phyloP scores from a whole-genome alignment of 345 rosid genomes.

The Acer negundo region DNA sequence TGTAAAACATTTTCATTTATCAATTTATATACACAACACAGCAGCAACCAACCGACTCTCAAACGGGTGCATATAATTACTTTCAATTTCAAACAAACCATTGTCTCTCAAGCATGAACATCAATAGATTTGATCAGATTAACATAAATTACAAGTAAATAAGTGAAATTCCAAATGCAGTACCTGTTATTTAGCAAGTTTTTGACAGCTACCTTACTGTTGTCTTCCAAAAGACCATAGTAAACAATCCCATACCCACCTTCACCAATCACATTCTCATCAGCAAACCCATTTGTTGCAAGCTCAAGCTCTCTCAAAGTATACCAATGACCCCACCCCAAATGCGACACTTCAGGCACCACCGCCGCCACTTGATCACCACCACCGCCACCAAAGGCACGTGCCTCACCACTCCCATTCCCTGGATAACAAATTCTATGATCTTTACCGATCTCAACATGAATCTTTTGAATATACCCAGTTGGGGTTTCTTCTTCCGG shows the following conservation, averaged over 20 bases:
- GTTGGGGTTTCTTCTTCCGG: slow-evolving; percentile 49
- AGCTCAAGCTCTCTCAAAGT: slow-evolving; percentile 83
- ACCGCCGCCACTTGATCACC: slow-evolving; percentile 36
- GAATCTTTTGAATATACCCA: slow-evolving; percentile 43
- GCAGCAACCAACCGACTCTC: background rate
- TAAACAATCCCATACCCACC: slow-evolving; percentile 98
- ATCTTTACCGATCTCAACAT: slow-evolving; percentile 57
- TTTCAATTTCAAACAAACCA: background rate
- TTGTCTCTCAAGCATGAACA: background rate
- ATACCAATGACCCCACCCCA: slow-evolving; percentile 63
- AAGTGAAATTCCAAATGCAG: background rate
- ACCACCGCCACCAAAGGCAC: slow-evolving; percentile 13
- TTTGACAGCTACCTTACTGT: slow-evolving; percentile 77
- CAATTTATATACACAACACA: background rate
- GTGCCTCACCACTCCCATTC: slow-evolving; percentile 40
- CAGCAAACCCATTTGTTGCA: slow-evolving; percentile 68
- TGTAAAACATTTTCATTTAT: background rate
- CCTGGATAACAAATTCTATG: slow-evolving; percentile 53
- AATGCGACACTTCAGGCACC: slow-evolving; percentile 60
- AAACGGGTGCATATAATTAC: background rate
- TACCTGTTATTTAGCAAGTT: slow-evolving; percentile 92
- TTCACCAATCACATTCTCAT: slow-evolving; percentile 85
- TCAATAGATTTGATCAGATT: background rate
- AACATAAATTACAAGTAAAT: background rate
- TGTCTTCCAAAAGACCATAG: slow-evolving; percentile 67